Evolutionary conservation across 495 filamentous ascomycete species (phyloP).

Genomic region (Acidiella bohemica): DNA sequence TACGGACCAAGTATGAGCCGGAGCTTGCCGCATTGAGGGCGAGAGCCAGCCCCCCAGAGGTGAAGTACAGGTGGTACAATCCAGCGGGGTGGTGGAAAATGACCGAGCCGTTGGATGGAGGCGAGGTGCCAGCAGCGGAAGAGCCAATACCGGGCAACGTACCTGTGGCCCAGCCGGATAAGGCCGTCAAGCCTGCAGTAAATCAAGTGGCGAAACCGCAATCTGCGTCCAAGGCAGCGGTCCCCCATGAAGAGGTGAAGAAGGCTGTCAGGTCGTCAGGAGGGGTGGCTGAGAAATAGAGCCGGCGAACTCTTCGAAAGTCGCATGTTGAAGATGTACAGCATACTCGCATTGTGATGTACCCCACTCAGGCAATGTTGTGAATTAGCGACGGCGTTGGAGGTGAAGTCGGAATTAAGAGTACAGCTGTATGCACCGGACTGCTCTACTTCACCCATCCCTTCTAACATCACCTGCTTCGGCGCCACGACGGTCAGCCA

Average conservation of each 20-base stretch:
- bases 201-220: not conserved
- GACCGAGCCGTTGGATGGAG: conserved; percentile 8
- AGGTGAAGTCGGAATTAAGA: not conserved
- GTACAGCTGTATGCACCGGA: no score
- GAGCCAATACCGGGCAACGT: conserved; percentile 14
- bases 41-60: conserved; percentile 8
- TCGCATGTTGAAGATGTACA: conserved; percentile 3
- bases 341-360: conserved; percentile 1
- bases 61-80: conserved; percentile 13
- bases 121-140: conserved; percentile 13
- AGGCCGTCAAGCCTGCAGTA: conserved; percentile 5
- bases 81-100: conserved; percentile 14
- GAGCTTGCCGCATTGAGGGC: conserved; percentile 55
- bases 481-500: no score
- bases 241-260: no score
- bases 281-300: not conserved
- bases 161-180: conserved; percentile 4
- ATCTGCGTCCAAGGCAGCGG: no score
- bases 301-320: conserved; percentile 8
- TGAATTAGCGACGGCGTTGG: conserved; percentile 1
- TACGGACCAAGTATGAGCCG: conserved; percentile 34
- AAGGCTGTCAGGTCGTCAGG: no score
- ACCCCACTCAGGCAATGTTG: conserved; percentile 12
- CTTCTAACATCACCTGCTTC: no score
- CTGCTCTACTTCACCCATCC: no score